phyloP scores from a whole-genome alignment of 257 asterid species.

The Coffea canephora region DNA sequence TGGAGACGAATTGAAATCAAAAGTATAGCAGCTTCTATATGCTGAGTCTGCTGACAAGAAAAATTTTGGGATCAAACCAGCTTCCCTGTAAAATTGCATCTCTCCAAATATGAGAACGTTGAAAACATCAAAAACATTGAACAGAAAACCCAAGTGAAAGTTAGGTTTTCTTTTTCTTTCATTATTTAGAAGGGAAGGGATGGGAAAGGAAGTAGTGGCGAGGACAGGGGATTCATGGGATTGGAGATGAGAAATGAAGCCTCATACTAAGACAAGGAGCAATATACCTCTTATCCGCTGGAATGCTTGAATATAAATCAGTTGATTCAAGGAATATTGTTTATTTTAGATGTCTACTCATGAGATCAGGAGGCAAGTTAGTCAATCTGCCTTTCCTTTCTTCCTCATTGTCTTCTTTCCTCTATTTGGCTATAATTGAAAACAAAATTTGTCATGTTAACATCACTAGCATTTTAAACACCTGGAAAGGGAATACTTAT shows the following conservation, averaged over 20 bases:
- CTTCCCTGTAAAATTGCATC: neutral
- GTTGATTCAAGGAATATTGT: neutral
- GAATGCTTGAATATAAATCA: neutral
- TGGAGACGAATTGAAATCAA: neutral
- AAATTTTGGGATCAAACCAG: neutral
- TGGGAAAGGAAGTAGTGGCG: too few relatives aligned
- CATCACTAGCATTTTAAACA: neutral
- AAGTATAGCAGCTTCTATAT: neutral
- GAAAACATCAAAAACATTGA: neutral
- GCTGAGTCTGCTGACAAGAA: neutral
- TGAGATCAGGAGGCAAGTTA: neutral
- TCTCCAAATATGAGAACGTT: neutral
- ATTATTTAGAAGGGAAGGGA: too few relatives aligned
- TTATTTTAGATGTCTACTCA: neutral
- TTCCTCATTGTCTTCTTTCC: neutral
- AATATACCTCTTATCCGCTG: too few relatives aligned
- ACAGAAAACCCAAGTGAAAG: neutral
- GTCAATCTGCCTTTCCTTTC: neutral
- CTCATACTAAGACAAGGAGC: too few relatives aligned
- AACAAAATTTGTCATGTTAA: neutral
- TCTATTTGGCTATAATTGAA: neutral
- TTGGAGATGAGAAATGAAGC: too few relatives aligned
- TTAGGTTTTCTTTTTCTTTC: too few relatives aligned
- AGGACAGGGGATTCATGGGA: too few relatives aligned
- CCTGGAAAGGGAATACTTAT: neutral